Base-by-base conservation (phyloP, 306 rosid genomes). In the Cucumis melo region DNA sequence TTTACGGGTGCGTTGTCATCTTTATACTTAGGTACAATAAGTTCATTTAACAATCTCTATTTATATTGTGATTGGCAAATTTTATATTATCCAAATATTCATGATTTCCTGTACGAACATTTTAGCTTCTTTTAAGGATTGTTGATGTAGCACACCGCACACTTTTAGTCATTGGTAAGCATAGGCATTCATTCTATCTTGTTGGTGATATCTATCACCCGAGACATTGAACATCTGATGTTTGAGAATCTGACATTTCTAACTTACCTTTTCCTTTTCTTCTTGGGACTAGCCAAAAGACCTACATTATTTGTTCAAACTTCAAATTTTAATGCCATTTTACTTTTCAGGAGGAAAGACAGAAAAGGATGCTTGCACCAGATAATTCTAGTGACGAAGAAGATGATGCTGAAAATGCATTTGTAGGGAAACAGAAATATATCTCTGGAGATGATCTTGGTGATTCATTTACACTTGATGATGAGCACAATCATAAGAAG, bases 371-470 rank as follows among this genome's bases (percentile, higher is more conserved):
- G 99, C 51, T 62, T 80, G 95, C 88, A 24, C 53, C 87, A 21
- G 93, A 92, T 65, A 85, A 83, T 81, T 87, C 84, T 55, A 87
- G 90, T 78, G 97, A 93, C 20, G 98, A 91, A 79, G 96, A 90
- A 54, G 36, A 83, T 68, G 88, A 86, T 81, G 79, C 80, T 55
- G 89, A 89, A 67, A 88, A 79, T 67, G 61, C 85, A 50, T 85
- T 87, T 29, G 78, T 84, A 42, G 84, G 76, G 84, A 86, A 81
- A 82, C 88, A 62, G 59, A 87, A 86, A 81, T 73, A 87, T 38
- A 77, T 84, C 64, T 94, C 99, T 19, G 99, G 99, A 66, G 99
- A 94, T 80, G 99, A 90, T 83, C 96, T 94, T 60, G 98, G 91
- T 4, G 97, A 94, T 85, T 94, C 97, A 79, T 91, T 91, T 82